phyloP scores from a whole-genome alignment of 805 yeast genomes.

The Saturnispora diversa region DNA sequence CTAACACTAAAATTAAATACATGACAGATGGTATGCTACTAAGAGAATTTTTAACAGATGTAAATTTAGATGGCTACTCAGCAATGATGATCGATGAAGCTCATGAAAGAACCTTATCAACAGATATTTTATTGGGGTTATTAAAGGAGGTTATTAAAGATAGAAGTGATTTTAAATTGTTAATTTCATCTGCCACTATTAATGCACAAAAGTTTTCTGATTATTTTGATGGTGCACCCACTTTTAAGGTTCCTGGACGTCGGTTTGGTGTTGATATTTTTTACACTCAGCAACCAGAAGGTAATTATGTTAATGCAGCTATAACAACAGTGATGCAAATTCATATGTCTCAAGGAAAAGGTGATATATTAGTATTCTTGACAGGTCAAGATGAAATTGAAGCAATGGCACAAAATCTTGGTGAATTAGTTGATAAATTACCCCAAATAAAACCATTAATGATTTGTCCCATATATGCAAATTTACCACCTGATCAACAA shows the following conservation, averaged over 20 bases:
- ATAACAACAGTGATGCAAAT: conserved; percentile 81
- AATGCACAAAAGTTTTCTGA: conserved; percentile 81
- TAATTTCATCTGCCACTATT: conserved; percentile 91
- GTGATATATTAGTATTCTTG: conserved; percentile 83
- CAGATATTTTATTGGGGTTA: conserved; percentile 74
- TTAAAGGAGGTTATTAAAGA: conserved; percentile 58
- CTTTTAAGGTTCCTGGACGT: conserved; percentile 85
- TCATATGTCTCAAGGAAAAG: conserved; percentile 61
- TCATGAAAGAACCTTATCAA: conserved; percentile 90
- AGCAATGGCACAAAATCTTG: conserved; percentile 58
- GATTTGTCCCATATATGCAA: conserved; percentile 85
- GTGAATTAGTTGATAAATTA: conserved; percentile 55
- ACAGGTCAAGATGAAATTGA: conserved; percentile 98
- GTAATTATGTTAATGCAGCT: conserved; percentile 86
- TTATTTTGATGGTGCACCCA: conserved; percentile 78
- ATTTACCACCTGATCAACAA: conserved; percentile 80
- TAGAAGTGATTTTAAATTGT: conserved; percentile 62
- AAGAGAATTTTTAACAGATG: conserved; percentile 75
- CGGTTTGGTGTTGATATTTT: conserved; percentile 84
- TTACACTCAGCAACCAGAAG: conserved; percentile 81
- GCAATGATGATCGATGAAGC: conserved; percentile 95
- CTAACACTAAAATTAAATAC: conserved; percentile 69
- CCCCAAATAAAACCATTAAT: conserved; percentile 51
- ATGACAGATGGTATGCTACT: conserved; percentile 95
- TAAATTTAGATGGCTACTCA: conserved; percentile 57